phyloP scores from a whole-genome alignment of 257 asterid species.

The Galeopsis tetrahit region DNA sequence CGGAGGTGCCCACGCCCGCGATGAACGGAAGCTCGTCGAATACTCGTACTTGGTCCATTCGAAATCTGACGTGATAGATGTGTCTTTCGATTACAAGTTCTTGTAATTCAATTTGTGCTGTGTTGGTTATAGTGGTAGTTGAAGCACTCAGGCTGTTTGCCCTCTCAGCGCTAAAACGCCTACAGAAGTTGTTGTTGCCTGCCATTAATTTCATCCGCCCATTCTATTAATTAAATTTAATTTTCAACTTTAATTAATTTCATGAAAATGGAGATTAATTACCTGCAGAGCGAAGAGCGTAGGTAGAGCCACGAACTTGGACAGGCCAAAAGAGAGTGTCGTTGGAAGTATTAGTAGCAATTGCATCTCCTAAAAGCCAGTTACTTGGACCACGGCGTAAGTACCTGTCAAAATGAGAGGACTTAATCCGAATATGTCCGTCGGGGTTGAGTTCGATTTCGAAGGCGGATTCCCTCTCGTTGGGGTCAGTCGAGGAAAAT shows the following conservation, averaged over 20 bases:
- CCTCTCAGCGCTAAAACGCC: neutral
- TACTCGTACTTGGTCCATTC: neutral
- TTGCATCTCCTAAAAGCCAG: neutral
- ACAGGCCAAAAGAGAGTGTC: slow-evolving; percentile 10
- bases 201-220: too few relatives aligned
- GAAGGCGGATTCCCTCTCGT: neutral
- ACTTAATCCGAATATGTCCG: neutral
- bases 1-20: neutral
- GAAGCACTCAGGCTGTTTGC: neutral
- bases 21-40: neutral
- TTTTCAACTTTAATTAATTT: too few relatives aligned
- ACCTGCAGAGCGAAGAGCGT: neutral
- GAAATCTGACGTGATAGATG: neutral
- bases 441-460: neutral
- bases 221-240: too few relatives aligned
- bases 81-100: neutral
- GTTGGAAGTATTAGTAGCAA: neutral
- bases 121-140: neutral
- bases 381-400: neutral
- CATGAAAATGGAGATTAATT: too few relatives aligned
- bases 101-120: neutral
- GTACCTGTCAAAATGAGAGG: neutral
- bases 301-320: neutral
- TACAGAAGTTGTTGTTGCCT: neutral
- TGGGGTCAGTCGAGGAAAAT: neutral